Base-by-base conservation (phyloP, 2,329 filamentous ascomycete species). In the Aspergillus calidoustus region DNA sequence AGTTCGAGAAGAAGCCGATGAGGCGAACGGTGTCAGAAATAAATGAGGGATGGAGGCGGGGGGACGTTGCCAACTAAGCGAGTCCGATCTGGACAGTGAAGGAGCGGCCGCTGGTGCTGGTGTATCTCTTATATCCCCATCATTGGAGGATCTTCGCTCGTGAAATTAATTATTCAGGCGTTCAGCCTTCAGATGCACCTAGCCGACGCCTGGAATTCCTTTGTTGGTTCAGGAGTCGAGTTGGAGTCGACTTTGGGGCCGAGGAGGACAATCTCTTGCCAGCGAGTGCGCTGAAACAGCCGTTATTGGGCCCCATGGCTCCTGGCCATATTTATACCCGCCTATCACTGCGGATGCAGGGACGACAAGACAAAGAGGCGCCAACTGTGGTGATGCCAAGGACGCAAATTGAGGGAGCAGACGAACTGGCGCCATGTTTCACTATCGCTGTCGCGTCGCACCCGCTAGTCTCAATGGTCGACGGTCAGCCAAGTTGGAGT, bases 371-470 rank as follows among this genome's bases (percentile, higher is more conserved):
- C 54, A 57, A 43, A 43, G 55, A 57, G 48, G 41, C 38, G 59
- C 43, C 28, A 50, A 23, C 13, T 30, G 13, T 47, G 51, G 22
- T 38, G 31, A 11, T 54, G 59, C 59, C 54, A 61, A 61, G 59
- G 17, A 6, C 34, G 15, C 28, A 58, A 57, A 57, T 54, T 53
- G 55, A 53, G 49, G 54, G 54, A 48, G 43, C 47, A 28, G 30
- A 48, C 48, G 53, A 55, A 47, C 59, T 52, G 47, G 34, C 34
- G 53, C 23, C 57, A 47, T 44, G 59, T 60, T 66, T 66, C 61
- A 60, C 52, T 19, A 19, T 19, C 19, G 19, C 50, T 46, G n/a
- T 25, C 34, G 57, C 19, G 19, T 19, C 19, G 19, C 19, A 19
- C 1, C 19, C 19, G 30, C 46, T 7, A 19, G 31, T 19, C n/a